Conservation (phyloP, 2,329 filamentous ascomycete genomes). For the Hypoxylon sp. region DNA sequence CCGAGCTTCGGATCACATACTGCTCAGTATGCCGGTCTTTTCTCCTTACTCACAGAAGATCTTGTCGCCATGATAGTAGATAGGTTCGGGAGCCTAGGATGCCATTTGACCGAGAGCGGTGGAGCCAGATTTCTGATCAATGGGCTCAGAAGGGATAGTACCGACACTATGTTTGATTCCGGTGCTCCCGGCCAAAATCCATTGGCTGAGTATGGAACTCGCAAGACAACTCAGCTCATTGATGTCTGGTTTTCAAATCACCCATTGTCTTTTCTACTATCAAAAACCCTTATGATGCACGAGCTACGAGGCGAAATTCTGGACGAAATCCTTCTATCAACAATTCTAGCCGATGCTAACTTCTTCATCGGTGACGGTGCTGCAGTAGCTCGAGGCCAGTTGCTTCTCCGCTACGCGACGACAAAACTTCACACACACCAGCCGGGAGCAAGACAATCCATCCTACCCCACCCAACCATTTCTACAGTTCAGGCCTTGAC, state of each 20-base stretch:
- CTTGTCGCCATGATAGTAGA: constrained; percentile 13
- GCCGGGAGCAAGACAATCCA: constrained; percentile 11
- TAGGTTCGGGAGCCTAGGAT: constrained; percentile 17
- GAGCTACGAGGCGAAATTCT: constrained; percentile 15
- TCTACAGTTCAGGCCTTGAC: constrained; percentile 19
- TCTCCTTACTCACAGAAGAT: constrained; percentile 19
- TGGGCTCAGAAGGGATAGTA: constrained; percentile 9
- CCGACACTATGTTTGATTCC: constrained; percentile 18
- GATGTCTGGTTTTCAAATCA: constrained; percentile 22
- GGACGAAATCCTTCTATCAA: constrained; percentile 14
- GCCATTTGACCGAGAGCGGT: constrained; percentile 5
- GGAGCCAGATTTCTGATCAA: constrained; percentile 14
- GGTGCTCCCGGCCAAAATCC: background rate
- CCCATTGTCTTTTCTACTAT: constrained; percentile 17
- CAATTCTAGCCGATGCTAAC: constrained; percentile 15
- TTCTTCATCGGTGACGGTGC: constrained; percentile 13
- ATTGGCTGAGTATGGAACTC: constrained; percentile 18
- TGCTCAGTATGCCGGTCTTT: constrained; percentile 10
- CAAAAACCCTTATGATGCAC: constrained; percentile 18
- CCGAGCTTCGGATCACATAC: constrained; percentile 5
- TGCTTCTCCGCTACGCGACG: constrained; percentile 11
- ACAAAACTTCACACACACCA: constrained; percentile 11
- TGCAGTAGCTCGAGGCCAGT: constrained; percentile 9
- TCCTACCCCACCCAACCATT: constrained; percentile 15
- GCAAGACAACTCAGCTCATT: constrained; percentile 16